These are phyloP conservation scores for Paraphoma sp. DNA, from an alignment of 2,329 filamentous ascomycete species.

Conservation along the genomic window DNA sequence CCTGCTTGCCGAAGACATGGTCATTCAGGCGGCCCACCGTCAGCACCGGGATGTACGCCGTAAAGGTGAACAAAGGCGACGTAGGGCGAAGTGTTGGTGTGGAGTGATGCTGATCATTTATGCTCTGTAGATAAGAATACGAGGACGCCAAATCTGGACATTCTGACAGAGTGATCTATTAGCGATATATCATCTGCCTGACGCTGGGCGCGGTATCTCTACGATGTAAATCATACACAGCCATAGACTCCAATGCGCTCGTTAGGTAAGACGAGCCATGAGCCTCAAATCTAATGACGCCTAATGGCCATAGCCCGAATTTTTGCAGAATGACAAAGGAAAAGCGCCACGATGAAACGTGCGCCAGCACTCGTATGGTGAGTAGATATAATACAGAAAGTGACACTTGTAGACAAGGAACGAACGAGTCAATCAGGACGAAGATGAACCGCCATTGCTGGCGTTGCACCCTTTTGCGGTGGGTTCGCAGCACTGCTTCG, in stretches of 20 bases:
- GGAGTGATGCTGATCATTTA: not conserved
- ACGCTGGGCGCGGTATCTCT: not conserved
- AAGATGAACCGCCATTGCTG: slow-evolving; percentile 21
- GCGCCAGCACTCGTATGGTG: not conserved
- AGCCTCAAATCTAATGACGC: too few relatives aligned
- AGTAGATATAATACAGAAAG: slow-evolving; percentile 16
- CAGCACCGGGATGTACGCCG: not conserved
- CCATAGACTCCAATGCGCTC: not conserved
- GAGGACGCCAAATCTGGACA: not conserved
- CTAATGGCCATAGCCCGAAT: too few relatives aligned
- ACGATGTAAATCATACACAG: not conserved
- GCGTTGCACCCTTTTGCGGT: slow-evolving; percentile 31
- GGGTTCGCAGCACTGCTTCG: slow-evolving; percentile 52
- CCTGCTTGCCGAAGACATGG: not conserved
- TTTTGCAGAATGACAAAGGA: not conserved
- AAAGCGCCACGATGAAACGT: not conserved
- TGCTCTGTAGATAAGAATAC: slow-evolving; percentile 1
- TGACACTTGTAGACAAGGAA: slow-evolving; percentile 1
- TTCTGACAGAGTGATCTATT: not conserved
- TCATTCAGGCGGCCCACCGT: not conserved
- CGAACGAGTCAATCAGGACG: slow-evolving; percentile 1
- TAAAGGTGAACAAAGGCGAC: not conserved
- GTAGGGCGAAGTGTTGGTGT: not conserved
- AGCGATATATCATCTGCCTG: not conserved
- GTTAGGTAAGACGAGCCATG: too few relatives aligned